Percentiles rank a stretch among this genome's conserved stretches.
Conservation (phyloP, 305 asterid genomes). For the Solanum hybrid region DNA sequence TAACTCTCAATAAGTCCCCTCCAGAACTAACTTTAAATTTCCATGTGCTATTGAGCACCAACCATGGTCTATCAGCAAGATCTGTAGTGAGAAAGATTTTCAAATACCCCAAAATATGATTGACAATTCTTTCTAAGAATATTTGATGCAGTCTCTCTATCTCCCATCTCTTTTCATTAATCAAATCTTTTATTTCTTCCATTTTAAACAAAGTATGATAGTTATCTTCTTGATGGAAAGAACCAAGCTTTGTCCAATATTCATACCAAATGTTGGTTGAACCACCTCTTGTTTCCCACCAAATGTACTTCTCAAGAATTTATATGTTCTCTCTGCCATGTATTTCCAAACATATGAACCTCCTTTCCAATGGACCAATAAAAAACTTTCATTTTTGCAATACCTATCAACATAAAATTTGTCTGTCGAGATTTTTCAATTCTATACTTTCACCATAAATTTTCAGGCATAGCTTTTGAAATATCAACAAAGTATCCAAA, state of each 20-base stretch:
- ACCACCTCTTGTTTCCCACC: not conserved
- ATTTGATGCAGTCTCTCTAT: too few relatives aligned
- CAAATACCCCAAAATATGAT: too few relatives aligned
- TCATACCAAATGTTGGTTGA: not conserved
- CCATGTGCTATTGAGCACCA: not conserved
- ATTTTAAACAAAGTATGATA: too few relatives aligned
- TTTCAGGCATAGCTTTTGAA: not conserved
- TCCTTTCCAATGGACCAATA: not conserved
- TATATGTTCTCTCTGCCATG: not conserved
- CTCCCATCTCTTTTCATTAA: not conserved
- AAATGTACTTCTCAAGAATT: not conserved
- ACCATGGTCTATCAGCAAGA: not conserved
- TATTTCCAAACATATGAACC: not conserved
- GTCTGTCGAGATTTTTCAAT: too few relatives aligned
- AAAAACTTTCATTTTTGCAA: not conserved
- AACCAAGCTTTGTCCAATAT: not conserved
- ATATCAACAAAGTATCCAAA: too few relatives aligned
- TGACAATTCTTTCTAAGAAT: not conserved
- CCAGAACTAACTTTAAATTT: not conserved
- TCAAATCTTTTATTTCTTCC: too few relatives aligned
- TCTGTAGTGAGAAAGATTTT: too few relatives aligned
- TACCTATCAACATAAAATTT: not conserved
- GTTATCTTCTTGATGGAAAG: too few relatives aligned
- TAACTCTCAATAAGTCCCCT: not conserved
- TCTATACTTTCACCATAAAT: not conserved